These are phyloP conservation scores for Thalassiosira profunda DNA, from an alignment of 108 stramenopile species.

Conservation along the genomic window DNA sequence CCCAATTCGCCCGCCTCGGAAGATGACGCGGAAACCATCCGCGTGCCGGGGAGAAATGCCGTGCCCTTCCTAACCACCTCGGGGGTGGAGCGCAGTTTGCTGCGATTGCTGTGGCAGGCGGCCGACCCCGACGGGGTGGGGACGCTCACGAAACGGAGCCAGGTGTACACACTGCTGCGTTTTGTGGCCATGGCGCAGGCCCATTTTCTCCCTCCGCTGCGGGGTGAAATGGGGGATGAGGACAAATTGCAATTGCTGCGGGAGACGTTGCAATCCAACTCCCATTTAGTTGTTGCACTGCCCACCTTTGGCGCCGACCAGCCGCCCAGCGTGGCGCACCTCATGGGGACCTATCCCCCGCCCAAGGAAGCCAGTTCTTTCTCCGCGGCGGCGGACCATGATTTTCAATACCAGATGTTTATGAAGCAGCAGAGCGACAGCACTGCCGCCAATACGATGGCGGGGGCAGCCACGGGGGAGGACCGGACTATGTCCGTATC, in stretches of 20 bases:
- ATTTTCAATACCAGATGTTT: constrained; percentile 28
- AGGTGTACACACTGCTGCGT: constrained; percentile 59
- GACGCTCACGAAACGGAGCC: constrained; percentile 35
- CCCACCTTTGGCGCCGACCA: constrained; percentile 30
- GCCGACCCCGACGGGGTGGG: constrained; percentile 66
- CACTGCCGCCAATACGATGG: background rate
- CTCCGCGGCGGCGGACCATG: constrained; percentile 13
- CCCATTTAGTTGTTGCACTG: constrained; percentile 20
- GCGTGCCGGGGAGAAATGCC: constrained; percentile 58
- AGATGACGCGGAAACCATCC: constrained; percentile 21
- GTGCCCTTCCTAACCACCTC: constrained; percentile 68
- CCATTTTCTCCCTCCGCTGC: constrained; percentile 24
- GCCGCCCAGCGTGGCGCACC: constrained; percentile 27
- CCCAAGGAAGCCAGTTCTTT: background rate
- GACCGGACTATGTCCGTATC: constrained; percentile 11
- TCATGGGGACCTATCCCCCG: constrained; percentile 34
- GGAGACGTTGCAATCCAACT: constrained; percentile 10
- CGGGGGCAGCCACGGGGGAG: background rate
- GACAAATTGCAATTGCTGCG: background rate
- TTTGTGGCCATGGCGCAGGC: constrained; percentile 71
- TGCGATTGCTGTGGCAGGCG: constrained; percentile 60
- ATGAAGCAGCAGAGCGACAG: constrained; percentile 19
- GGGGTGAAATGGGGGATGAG: background rate
- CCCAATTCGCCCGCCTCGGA: too few species aligned
- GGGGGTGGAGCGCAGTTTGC: constrained; percentile 50